These are phyloP conservation scores for Penicillium oxalicum DNA, from an alignment of 2,329 filamentous ascomycete species.

Conservation along the genomic window DNA sequence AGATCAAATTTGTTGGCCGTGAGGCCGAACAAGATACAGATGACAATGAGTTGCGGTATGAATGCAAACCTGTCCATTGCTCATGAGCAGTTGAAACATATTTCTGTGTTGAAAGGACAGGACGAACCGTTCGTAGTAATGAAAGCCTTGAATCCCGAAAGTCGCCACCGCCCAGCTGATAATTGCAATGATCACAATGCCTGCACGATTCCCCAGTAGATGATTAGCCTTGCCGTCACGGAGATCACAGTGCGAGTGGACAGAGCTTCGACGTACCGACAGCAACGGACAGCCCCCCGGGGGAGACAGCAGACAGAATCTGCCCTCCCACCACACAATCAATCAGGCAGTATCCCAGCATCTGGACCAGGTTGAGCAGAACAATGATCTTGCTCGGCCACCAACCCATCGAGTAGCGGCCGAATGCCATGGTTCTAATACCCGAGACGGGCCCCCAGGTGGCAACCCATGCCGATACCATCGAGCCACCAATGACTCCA, in stretches of 20 bases:
- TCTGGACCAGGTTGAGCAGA: conserved; percentile 56
- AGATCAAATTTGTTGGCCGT: conserved; percentile 57
- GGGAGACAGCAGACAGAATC: conserved; percentile 60
- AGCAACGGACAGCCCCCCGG: conserved; percentile 53
- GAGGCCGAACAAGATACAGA: conserved; percentile 57
- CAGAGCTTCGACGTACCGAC: conserved; percentile 44
- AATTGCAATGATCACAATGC: conserved; percentile 58
- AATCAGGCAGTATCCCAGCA: conserved; percentile 58
- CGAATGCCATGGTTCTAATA: conserved; percentile 57
- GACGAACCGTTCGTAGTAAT: conserved; percentile 58
- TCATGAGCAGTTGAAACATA: not conserved
- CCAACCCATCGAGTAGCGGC: conserved; percentile 60
- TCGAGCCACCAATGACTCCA: conserved; percentile 50
- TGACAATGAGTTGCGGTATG: conserved; percentile 56
- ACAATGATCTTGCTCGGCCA: conserved; percentile 60
- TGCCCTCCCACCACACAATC: conserved; percentile 63
- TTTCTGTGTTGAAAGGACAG: not conserved
- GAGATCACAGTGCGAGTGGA: no score
- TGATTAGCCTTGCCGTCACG: no score
- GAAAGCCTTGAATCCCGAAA: conserved; percentile 63
- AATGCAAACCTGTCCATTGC: conserved; percentile 50
- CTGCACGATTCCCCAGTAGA: conserved; percentile 9
- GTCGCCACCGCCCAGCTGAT: conserved; percentile 60
- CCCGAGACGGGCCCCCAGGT: conserved; percentile 58
- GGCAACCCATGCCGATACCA: conserved; percentile 55